These are phyloP conservation scores for Linaria vulgaris DNA, from an alignment of 257 asterid species.

Conservation along the genomic window DNA sequence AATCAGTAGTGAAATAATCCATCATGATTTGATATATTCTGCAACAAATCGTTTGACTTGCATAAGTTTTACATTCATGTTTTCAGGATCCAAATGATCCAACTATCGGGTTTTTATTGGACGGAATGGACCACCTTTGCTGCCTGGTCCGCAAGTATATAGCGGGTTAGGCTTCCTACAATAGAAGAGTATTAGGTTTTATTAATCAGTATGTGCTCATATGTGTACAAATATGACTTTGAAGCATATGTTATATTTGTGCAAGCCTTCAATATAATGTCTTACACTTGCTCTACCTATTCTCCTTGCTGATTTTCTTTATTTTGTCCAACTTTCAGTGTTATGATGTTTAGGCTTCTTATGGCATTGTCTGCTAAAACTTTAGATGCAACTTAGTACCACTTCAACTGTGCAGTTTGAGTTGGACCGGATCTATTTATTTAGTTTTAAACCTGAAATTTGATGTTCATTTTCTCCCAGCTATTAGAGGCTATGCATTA, in stretches of 20 bases:
- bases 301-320: constrained; percentile 8
- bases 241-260: constrained; percentile 22
- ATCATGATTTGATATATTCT: constrained; percentile 20
- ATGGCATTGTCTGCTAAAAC: not conserved
- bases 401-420: constrained; percentile 7
- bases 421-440: constrained; percentile 20
- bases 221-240: constrained; percentile 7
- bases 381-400: constrained; percentile 1
- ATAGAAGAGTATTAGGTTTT: constrained; percentile 1
- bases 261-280: constrained; percentile 4
- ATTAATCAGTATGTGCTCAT: constrained; percentile 8
- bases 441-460: constrained; percentile 18
- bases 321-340: constrained; percentile 23
- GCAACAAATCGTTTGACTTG: constrained; percentile 16
- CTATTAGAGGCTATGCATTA: constrained; percentile 96
- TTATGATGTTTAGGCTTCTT: constrained; percentile 3
- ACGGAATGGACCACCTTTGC: constrained; percentile 95
- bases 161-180: constrained; percentile 67
- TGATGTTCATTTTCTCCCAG: constrained; percentile 45
- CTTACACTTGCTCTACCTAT: not conserved
- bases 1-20: constrained; percentile 1
- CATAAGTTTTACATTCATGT: constrained; percentile 21
- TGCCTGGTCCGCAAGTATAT: constrained; percentile 96
- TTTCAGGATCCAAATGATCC: constrained; percentile 97
- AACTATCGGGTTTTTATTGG: constrained; percentile 90